A percentile compares a stretch with the other conserved stretches of the same genome.
These are phyloP conservation scores for Macrolepiota dolichaula DNA, from an alignment of 768 basidiomycete species.

Conservation along the genomic window DNA sequence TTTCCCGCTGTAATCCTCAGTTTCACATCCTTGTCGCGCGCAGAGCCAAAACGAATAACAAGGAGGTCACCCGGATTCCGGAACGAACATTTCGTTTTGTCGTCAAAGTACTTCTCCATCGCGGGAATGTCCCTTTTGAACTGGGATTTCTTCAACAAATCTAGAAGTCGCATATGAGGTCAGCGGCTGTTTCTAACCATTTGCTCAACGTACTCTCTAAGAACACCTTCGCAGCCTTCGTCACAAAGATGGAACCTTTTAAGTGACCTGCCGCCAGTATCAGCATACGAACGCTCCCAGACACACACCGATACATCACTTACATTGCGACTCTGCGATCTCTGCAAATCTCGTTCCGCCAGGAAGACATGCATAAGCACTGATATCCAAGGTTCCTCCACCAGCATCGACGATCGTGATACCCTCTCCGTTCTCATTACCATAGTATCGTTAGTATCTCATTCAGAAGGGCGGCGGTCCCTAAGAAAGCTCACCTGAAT, in stretches of 20 bases:
- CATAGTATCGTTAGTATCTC: background rate
- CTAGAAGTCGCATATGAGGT: background rate
- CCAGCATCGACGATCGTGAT: conserved; percentile 51
- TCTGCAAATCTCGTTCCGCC: conserved; percentile 34
- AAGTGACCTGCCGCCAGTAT: conserved; percentile 29
- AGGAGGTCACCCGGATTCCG: conserved; percentile 32
- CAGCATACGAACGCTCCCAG: background rate
- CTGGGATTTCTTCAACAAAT: conserved; percentile 11
- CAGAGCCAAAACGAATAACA: conserved; percentile 45
- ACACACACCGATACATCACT: background rate
- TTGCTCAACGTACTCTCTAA: conserved; percentile 26
- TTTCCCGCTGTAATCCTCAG: conserved; percentile 39
- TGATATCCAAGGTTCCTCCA: conserved; percentile 58
- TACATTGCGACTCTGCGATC: conserved; percentile 38
- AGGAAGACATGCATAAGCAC: conserved; percentile 33
- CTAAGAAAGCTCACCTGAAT: conserved; percentile 13
- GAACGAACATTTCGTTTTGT: conserved; percentile 44
- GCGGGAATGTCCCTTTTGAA: conserved; percentile 15
- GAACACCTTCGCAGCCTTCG: conserved; percentile 29
- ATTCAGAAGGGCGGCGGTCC: background rate
- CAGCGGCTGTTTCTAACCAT: too few species aligned
- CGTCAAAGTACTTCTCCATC: conserved; percentile 36
- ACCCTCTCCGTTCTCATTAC: background rate
- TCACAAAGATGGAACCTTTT: conserved; percentile 47
- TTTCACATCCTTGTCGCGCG: conserved; percentile 34